Percentiles rank a stretch among this genome's conserved stretches.
Conservation (phyloP, 2,329 filamentous ascomycete species). For the Trichoderma atrobrunneum region DNA sequence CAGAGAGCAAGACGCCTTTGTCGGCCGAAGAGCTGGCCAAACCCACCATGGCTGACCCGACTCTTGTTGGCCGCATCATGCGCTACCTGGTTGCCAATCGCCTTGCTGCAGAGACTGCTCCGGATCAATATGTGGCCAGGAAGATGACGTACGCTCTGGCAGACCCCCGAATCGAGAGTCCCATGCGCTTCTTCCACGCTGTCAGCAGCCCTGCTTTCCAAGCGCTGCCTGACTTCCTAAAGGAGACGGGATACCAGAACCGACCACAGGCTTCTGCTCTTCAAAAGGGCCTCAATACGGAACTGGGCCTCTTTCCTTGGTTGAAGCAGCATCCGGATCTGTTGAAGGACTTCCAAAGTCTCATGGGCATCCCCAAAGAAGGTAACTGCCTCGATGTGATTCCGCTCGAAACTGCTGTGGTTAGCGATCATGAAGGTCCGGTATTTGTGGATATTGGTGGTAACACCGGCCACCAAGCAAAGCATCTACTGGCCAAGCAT, state of each 20-base stretch:
- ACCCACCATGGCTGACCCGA: constrained; percentile 27
- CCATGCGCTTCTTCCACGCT: constrained; percentile 28
- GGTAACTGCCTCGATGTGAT: constrained; percentile 3
- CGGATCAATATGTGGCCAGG: constrained; percentile 31
- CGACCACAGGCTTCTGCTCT: constrained; percentile 7
- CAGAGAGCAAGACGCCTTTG: constrained; percentile 20
- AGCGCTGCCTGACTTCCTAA: constrained; percentile 31
- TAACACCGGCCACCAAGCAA: not conserved
- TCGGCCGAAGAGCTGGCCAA: constrained; percentile 23
- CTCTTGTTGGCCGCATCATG: constrained; percentile 32
- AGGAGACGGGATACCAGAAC: constrained; percentile 18
- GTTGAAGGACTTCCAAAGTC: constrained; percentile 7
- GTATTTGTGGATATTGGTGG: constrained; percentile 11
- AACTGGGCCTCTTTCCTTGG: not conserved
- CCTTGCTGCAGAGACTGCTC: constrained; percentile 29
- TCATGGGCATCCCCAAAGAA: constrained; percentile 1
- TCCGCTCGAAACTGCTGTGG: not conserved
- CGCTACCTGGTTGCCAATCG: constrained; percentile 33
- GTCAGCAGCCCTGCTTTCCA: constrained; percentile 26
- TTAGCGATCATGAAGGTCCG: not conserved
- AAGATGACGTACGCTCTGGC: constrained; percentile 30
- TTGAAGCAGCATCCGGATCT: not conserved
- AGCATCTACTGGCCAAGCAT: not conserved
- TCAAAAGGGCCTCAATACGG: constrained; percentile 3
- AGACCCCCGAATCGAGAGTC: constrained; percentile 28